phyloP scores from a whole-genome alignment of 2,329 filamentous ascomycete genomes.

The Aspergillus transmontanensis region DNA sequence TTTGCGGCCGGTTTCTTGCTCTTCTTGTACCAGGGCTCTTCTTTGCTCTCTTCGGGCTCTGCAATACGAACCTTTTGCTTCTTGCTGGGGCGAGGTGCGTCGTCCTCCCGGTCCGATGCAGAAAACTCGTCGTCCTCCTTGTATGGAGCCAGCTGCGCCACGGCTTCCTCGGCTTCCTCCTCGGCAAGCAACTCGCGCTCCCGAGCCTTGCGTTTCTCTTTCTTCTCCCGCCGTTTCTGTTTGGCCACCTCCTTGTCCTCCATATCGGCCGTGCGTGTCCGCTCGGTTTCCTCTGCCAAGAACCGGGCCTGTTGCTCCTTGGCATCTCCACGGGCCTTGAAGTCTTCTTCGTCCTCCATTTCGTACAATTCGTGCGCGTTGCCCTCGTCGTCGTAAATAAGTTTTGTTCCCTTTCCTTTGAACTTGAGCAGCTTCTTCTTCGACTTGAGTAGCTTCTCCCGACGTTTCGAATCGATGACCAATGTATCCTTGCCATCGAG shows the following conservation, averaged over 20 bases:
- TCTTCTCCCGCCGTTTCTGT: slow-evolving; percentile 64
- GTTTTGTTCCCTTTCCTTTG: slow-evolving; percentile 80
- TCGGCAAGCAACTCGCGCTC: slow-evolving; percentile 40
- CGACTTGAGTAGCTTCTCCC: slow-evolving; percentile 90
- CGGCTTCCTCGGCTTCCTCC: slow-evolving; percentile 30
- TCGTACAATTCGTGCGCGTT: slow-evolving; percentile 84
- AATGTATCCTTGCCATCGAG: slow-evolving; percentile 70
- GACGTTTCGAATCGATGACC: slow-evolving; percentile 88
- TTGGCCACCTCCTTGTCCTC: slow-evolving; percentile 80
- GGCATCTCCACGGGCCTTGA: slow-evolving; percentile 72
- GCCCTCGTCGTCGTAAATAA: slow-evolving; percentile 92
- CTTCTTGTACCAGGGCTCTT: slow-evolving; percentile 28
- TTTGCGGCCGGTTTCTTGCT: slow-evolving; percentile 25
- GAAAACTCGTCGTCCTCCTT: slow-evolving; percentile 27
- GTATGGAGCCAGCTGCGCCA: slow-evolving; percentile 36
- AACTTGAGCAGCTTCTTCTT: slow-evolving; percentile 94
- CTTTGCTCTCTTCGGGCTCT: slow-evolving; percentile 31
- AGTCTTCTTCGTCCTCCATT: slow-evolving; percentile 81
- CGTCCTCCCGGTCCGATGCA: slow-evolving; percentile 26
- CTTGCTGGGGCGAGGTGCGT: slow-evolving; percentile 38
- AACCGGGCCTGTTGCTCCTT: slow-evolving; percentile 77
- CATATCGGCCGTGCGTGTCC: slow-evolving; percentile 74
- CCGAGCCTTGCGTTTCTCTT: slow-evolving; percentile 47
- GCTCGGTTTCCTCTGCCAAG: slow-evolving; percentile 71
- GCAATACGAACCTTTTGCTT: slow-evolving; percentile 44